Evolutionary conservation across 2,329 filamentous ascomycete species (phyloP), one percentile per base, ranked within the genome.

Genomic region (Drechslera avenae): DNA sequence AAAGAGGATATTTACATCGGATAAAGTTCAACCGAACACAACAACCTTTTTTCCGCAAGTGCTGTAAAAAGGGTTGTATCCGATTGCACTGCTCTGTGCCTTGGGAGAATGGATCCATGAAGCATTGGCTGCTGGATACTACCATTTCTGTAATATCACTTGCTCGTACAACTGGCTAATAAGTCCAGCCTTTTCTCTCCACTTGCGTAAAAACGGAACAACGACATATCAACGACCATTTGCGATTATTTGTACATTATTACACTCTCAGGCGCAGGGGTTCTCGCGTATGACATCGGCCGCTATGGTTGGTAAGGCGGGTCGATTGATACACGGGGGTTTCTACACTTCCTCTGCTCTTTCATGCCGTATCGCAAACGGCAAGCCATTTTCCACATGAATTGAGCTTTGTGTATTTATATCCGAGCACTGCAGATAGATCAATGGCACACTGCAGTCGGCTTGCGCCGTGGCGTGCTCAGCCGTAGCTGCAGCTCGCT

Each of bases 141-240:
- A 8, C 8, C 9, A 12, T 28, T 28, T 28, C 9, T 9, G 10
- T 28, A 10, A 28, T 23, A 7, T 3, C 1, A 32, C 14, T 10
- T 30, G 21, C n/a, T 7, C 12, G 39, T 10, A 12, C 5, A 40
- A n/a, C 14, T 39, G n/a, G 52, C 66, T 71, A 36, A 70, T 61
- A 14, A 12, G 1, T 18, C 36, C 33, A 74, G 71, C 44, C 70
- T 74, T 59, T 73, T 74, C 62, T 74, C 71, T 48, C 71, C 71
- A 26, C 67, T 74, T 51, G 71, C 69, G 52, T 73, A 70, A 59
- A 47, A 21, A 39, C 18, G 23, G 43, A 19, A 39, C 41, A 19
- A 44, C 42, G 44, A 56, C 43, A 56, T 53, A 36, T 40, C 50
- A 43, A 61, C 55, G 57, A 60, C 45, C 48, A 43, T 49, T 44